A percentile compares a stretch with the other conserved stretches of the same genome.
These are phyloP conservation scores for Fraxinus quadrangulata DNA, from an alignment of 257 asterid genomes.

Conservation along the genomic window DNA sequence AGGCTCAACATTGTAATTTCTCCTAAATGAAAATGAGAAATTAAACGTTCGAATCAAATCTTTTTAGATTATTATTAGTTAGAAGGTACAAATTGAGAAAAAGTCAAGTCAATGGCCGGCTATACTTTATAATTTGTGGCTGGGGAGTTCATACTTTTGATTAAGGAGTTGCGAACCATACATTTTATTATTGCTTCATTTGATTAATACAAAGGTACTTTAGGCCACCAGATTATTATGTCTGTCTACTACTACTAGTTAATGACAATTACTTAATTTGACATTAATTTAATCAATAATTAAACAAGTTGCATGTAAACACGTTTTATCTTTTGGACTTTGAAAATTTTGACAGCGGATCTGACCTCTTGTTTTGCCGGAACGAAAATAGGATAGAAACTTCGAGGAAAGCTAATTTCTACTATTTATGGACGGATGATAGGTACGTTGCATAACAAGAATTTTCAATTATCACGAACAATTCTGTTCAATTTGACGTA, in stretches of 20 bases:
- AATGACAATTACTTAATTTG: neutral
- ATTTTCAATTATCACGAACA: neutral
- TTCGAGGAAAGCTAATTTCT: neutral
- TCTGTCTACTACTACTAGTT: neutral
- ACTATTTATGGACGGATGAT: neutral
- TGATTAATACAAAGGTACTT: neutral
- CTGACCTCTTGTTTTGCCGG: neutral
- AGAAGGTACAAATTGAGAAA: neutral
- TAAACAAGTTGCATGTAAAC: neutral
- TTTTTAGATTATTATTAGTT: neutral
- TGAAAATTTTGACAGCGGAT: neutral
- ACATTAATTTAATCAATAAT: neutral
- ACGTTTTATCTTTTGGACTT: no score
- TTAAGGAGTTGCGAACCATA: neutral
- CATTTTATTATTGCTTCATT: slow-evolving; percentile 3
- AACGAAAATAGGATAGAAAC: neutral
- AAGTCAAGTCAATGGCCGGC: neutral
- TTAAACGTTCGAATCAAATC: neutral
- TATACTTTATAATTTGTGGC: neutral
- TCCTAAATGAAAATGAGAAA: neutral
- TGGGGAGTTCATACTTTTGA: neutral
- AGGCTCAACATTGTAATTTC: neutral
- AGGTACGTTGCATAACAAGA: neutral
- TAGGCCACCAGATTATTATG: neutral
- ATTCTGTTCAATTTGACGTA: no score